These are phyloP conservation scores for Lactarius sp. DNA, from an alignment of 768 basidiomycete genomes.

Conservation along the genomic window DNA sequence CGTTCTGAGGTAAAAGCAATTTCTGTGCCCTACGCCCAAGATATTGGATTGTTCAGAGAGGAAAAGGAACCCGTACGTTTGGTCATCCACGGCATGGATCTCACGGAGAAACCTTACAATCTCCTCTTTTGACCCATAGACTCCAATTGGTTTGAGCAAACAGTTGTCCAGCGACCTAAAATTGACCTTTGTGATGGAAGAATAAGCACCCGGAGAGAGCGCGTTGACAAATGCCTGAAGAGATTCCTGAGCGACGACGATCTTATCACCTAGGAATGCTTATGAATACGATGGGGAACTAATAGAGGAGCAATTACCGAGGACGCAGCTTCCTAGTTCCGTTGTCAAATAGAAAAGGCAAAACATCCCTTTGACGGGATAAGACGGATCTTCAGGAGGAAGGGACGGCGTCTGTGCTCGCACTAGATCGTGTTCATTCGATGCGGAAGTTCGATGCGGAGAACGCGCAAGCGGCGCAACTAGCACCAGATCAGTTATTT, in stretches of 20 bases:
- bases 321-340: conserved; percentile 45
- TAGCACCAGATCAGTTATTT: too few relatives aligned
- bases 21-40: conserved; percentile 18
- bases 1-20: conserved; percentile 17
- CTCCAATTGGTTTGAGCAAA: background rate
- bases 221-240: conserved; percentile 44
- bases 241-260: conserved; percentile 51
- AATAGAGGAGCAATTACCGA: conserved; percentile 36
- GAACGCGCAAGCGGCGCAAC: too few relatives aligned
- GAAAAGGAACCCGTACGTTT: conserved; percentile 34
- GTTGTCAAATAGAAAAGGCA: conserved; percentile 13
- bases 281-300: background rate
- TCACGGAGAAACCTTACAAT: conserved; percentile 28
- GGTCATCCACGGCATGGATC: conserved; percentile 35
- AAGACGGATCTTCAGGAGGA: background rate
- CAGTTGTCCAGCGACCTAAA: conserved; percentile 46
- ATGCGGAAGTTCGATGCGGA: too few relatives aligned
- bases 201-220: conserved; percentile 47
- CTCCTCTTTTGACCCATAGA: conserved; percentile 48
- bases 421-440: too few relatives aligned
- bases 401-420: background rate
- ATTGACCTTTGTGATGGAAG: conserved; percentile 48
- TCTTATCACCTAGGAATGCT: conserved; percentile 32
- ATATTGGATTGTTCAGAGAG: background rate
- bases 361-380: too few relatives aligned